Evolutionary conservation across 805 yeast species (phyloP).

Genomic region (Kodamaea restingae): DNA sequence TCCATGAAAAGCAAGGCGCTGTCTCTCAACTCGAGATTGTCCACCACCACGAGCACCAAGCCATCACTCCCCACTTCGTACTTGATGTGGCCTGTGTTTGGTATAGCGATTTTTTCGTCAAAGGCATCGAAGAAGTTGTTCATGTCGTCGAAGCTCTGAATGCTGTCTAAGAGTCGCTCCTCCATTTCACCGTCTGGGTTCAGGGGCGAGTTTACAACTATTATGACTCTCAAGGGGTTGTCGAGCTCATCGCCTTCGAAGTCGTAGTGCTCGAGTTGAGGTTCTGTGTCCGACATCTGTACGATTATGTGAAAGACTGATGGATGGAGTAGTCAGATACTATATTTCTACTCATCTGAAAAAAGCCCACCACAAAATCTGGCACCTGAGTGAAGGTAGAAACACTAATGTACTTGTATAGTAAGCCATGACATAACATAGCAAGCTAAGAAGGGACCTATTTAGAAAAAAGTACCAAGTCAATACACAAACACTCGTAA

Average conservation of each 20-base stretch:
- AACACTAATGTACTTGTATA: too few relatives aligned
- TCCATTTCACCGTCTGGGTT: constrained; percentile 44
- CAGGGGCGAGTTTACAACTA: constrained; percentile 37
- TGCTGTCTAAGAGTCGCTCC: constrained; percentile 43
- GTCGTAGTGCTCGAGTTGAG: constrained; percentile 6
- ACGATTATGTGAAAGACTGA: too few relatives aligned
- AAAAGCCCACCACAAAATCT: neutral
- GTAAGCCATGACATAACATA: too few relatives aligned
- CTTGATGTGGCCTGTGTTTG: constrained; percentile 51
- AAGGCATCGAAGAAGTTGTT: constrained; percentile 51
- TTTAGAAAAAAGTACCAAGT: too few relatives aligned
- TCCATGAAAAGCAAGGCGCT: constrained; percentile 43
- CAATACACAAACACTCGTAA: too few relatives aligned
- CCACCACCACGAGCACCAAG: constrained; percentile 52
- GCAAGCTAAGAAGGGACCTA: too few relatives aligned
- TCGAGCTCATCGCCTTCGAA: constrained; percentile 34
- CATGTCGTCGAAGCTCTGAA: constrained; percentile 45
- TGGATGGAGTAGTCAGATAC: too few relatives aligned
- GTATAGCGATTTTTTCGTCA: constrained; percentile 49
- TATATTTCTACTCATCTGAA: neutral
- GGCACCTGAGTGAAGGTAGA: neutral
- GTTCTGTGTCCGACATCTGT: constrained; percentile 7
- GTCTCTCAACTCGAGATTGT: constrained; percentile 32
- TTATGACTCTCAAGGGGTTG: constrained; percentile 43
- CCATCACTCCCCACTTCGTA: constrained; percentile 63